Conservation (phyloP, 2,329 filamentous ascomycete genomes). For the Aciculosporium take region DNA sequence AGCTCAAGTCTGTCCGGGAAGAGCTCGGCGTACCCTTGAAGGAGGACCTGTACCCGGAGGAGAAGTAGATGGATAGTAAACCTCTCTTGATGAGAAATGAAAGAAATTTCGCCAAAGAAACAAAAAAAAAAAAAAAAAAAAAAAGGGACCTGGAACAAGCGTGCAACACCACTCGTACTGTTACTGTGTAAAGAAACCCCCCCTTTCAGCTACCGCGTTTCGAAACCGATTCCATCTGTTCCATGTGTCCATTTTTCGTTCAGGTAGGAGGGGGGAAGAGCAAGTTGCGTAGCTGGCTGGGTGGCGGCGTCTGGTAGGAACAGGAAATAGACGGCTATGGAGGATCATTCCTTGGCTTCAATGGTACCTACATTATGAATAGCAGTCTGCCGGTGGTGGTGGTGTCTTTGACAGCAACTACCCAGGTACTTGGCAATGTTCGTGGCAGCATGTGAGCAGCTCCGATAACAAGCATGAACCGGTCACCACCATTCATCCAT, state of each 20-base stretch:
- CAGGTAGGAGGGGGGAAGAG: constrained; percentile 13
- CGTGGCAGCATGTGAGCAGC: no score
- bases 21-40: constrained; percentile 85
- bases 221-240: constrained; percentile 13
- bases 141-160: not conserved
- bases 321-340: constrained; percentile 3
- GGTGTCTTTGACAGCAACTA: no score
- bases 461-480: no score
- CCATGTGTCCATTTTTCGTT: constrained; percentile 27
- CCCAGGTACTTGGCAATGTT: no score
- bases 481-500: no score
- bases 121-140: no score
- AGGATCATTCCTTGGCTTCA: no score
- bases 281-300: constrained; percentile 13
- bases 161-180: not conserved
- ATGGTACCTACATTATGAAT: no score
- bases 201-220: not conserved
- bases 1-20: constrained; percentile 84
- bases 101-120: no score
- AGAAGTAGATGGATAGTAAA: constrained; percentile 27
- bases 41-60: constrained; percentile 78
- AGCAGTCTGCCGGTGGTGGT: no score
- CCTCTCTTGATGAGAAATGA: constrained; percentile 4
- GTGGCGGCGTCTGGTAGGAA: constrained; percentile 10
- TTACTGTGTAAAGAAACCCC: constrained; percentile 2